Percentiles rank a stretch among this genome's conserved stretches.
Conservation (phyloP, 208 protist genomes). For the Entamoeba invadens region DNA sequence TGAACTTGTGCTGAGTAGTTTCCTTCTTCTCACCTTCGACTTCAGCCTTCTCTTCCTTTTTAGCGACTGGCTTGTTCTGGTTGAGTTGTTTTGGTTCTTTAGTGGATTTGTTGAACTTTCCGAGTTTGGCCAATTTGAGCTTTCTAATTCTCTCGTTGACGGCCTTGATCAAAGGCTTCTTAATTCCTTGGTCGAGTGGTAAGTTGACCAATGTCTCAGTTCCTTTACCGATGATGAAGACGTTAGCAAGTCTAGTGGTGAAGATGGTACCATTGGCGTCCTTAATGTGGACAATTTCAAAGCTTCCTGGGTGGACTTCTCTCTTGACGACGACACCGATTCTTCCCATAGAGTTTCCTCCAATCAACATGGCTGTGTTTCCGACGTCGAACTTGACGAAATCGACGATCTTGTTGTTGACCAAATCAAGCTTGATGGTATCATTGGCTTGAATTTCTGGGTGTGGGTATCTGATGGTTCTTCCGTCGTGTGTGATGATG, state of each 20-base stretch:
- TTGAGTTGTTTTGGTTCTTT: too few relatives aligned
- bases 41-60: neutral
- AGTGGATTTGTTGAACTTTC: too few relatives aligned
- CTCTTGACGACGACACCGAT: slow-evolving; percentile 76
- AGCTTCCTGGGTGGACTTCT: slow-evolving; percentile 74
- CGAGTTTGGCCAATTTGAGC: too few relatives aligned
- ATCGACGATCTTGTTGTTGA: slow-evolving; percentile 70
- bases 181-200: slow-evolving; percentile 77
- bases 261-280: slow-evolving; percentile 70
- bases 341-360: slow-evolving; percentile 86
- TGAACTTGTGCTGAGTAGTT: neutral
- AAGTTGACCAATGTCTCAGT: slow-evolving; percentile 66
- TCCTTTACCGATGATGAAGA: slow-evolving; percentile 91
- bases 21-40: neutral
- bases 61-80: too few relatives aligned
- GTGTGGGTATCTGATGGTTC: slow-evolving; percentile 95
- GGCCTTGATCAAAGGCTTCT: slow-evolving; percentile 48
- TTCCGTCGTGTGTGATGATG: slow-evolving; percentile 88
- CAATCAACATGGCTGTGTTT: slow-evolving; percentile 80
- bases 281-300: slow-evolving; percentile 87
- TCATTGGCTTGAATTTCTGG: slow-evolving; percentile 77
- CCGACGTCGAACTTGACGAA: slow-evolving; percentile 62
- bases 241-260: slow-evolving; percentile 85
- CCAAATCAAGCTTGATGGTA: slow-evolving; percentile 84
- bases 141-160: too few relatives aligned